phyloP scores from a whole-genome alignment of 2,329 filamentous ascomycete genomes.

The Fusarium sp. region DNA sequence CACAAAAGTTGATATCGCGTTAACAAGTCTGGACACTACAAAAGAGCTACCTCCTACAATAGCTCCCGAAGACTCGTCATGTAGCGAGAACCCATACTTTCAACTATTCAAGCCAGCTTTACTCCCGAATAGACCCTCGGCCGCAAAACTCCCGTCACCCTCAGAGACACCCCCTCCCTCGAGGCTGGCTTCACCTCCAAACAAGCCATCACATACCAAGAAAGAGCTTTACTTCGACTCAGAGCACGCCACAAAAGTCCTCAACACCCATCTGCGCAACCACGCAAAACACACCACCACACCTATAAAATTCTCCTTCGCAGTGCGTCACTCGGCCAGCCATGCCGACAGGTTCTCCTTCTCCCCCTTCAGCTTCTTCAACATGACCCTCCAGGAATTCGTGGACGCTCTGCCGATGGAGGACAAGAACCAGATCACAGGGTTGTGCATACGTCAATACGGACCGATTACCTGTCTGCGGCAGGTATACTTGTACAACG shows the following conservation, averaged over 20 bases:
- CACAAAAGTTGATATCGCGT: background rate
- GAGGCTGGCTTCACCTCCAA: background rate
- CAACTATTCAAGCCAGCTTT: background rate
- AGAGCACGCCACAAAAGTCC: background rate
- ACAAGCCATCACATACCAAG: background rate
- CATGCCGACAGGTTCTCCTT: slow-evolving; percentile 4
- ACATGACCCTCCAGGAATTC: slow-evolving; percentile 17
- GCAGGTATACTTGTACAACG: slow-evolving; percentile 32
- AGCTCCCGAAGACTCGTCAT: background rate
- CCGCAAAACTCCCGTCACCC: no score
- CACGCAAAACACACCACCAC: background rate
- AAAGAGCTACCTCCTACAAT: background rate
- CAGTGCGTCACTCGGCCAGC: slow-evolving; percentile 2
- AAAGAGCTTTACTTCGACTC: background rate
- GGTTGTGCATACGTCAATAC: slow-evolving; percentile 15
- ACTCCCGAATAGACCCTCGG: background rate
- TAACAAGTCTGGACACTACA: background rate
- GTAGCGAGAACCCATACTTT: background rate
- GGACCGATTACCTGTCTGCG: background rate
- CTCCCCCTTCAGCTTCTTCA: slow-evolving; percentile 1
- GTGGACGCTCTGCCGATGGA: slow-evolving; percentile 18
- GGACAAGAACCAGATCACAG: slow-evolving; percentile 19
- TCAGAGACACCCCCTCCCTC: no score
- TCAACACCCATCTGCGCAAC: slow-evolving; percentile 6
- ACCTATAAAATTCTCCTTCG: slow-evolving; percentile 15